Evolutionary conservation across 225 moss, liverwort and hornwort species (phyloP).

Genomic region (Marchantia polymorpha): DNA sequence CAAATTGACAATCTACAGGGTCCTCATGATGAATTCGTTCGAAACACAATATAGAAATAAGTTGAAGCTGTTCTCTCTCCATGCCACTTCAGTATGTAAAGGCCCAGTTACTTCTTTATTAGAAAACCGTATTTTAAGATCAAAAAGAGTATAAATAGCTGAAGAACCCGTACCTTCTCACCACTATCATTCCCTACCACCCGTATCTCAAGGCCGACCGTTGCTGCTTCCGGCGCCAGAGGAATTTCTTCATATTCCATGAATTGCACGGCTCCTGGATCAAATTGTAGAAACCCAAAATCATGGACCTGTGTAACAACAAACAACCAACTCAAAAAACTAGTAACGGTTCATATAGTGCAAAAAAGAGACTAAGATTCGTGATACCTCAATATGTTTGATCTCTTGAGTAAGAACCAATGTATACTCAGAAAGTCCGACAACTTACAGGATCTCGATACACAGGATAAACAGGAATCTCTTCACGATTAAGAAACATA

Average conservation of each 20-base stretch:
- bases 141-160: not conserved
- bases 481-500: conserved; percentile 85
- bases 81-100: too few species aligned
- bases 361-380: not conserved
- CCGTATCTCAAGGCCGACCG: conserved; percentile 83
- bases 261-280: conserved; percentile 66
- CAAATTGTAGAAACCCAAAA: conserved; percentile 83
- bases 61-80: too few species aligned
- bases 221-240: conserved; percentile 70
- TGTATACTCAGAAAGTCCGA: not conserved
- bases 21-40: too few species aligned
- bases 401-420: not conserved
- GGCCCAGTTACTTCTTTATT: too few species aligned
- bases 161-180: conserved; percentile 49
- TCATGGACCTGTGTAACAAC: conserved; percentile 61
- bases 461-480: conserved; percentile 71
- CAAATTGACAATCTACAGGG: too few species aligned
- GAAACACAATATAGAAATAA: too few species aligned
- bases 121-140: too few species aligned
- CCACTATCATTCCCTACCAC: conserved; percentile 95
- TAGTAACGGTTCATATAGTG: not conserved
- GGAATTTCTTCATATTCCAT: conserved; percentile 80
- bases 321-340: conserved; percentile 14
- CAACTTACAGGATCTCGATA: conserved; percentile 66
- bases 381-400: not conserved